A percentile compares a stretch with the other conserved stretches of the same genome.
phyloP scores from a whole-genome alignment of 1,284 basidiomycete genomes.

The Austroboletus rostrupii region DNA sequence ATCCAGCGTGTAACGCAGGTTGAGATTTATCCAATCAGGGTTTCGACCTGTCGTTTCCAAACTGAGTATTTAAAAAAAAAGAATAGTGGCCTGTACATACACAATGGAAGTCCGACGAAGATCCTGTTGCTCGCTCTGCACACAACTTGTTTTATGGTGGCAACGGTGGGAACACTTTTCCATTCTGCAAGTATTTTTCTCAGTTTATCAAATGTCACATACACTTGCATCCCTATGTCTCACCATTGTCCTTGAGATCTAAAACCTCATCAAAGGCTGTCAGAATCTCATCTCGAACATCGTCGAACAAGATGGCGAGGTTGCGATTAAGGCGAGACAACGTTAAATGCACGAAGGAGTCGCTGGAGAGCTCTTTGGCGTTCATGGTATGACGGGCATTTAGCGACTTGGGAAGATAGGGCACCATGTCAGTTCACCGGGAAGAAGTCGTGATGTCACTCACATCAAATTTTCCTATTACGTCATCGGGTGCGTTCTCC shows the following conservation, averaged over 20 bases:
- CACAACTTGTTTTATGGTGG: slow-evolving; percentile 23
- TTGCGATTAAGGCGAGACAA: slow-evolving; percentile 29
- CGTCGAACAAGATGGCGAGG: slow-evolving; percentile 22
- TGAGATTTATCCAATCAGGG: slow-evolving; percentile 34
- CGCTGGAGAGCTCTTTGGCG: neutral
- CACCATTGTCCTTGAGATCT: slow-evolving; percentile 15
- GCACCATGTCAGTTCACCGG: neutral
- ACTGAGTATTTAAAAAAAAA: neutral
- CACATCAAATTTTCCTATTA: neutral
- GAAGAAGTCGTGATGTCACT: neutral
- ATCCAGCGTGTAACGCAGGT: slow-evolving; percentile 31
- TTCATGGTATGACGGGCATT: no score
- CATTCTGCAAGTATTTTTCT: slow-evolving; percentile 20
- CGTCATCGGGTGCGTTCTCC: neutral
- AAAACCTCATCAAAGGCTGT: slow-evolving; percentile 26
- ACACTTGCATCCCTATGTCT: neutral
- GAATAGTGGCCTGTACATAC: slow-evolving; percentile 17
- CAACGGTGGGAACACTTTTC: slow-evolving; percentile 20
- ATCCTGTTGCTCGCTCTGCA: slow-evolving; percentile 34
- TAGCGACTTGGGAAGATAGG: neutral
- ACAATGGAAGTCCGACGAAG: slow-evolving; percentile 38
- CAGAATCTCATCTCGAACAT: slow-evolving; percentile 32
- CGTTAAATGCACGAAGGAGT: slow-evolving; percentile 15
- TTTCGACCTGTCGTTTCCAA: slow-evolving; percentile 33
- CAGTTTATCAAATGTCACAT: neutral